Evolutionary conservation across 2,329 filamentous ascomycete genomes (phyloP).

Genomic region (Ceratocystis albifundus): DNA sequence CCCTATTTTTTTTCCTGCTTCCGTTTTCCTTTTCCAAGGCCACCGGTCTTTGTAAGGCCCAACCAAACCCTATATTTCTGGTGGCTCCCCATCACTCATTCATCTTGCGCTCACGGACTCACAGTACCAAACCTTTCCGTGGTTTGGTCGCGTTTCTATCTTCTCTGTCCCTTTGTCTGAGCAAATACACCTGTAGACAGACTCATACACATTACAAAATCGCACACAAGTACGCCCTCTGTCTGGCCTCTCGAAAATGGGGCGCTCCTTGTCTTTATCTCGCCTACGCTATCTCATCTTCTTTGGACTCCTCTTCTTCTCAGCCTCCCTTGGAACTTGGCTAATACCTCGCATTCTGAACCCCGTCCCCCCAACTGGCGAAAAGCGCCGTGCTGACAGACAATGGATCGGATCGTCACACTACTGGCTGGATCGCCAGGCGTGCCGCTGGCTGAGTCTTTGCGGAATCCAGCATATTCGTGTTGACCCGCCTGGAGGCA

Average conservation of each 20-base stretch:
- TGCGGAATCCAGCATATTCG: conserved; percentile 68
- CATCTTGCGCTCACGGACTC: not conserved
- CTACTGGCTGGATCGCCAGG: conserved; percentile 62
- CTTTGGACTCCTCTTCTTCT: conserved; percentile 32
- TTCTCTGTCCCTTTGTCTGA: not conserved
- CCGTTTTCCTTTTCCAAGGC: not conserved
- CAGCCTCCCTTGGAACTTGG: conserved; percentile 40
- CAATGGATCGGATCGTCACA: conserved; percentile 60
- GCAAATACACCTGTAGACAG: not conserved
- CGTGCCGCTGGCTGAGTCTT: conserved; percentile 66
- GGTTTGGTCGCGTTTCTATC: not conserved
- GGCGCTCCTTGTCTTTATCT: conserved; percentile 29
- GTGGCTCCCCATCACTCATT: not conserved
- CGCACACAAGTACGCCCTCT: not conserved
- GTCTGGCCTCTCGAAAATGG: not conserved
- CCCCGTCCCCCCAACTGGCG: conserved; percentile 50
- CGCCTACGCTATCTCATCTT: conserved; percentile 38
- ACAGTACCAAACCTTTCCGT: not conserved
- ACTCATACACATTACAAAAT: too few species aligned
- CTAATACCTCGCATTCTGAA: conserved; percentile 46
- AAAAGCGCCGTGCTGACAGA: conserved; percentile 50
- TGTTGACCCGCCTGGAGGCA: conserved; percentile 41
- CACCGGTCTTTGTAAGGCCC: not conserved
- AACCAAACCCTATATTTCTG: conserved; percentile 10
- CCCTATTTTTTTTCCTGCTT: not conserved